Base-by-base conservation (phyloP, 2,329 filamentous ascomycete genomes). In the Calonectria fujianensis region DNA sequence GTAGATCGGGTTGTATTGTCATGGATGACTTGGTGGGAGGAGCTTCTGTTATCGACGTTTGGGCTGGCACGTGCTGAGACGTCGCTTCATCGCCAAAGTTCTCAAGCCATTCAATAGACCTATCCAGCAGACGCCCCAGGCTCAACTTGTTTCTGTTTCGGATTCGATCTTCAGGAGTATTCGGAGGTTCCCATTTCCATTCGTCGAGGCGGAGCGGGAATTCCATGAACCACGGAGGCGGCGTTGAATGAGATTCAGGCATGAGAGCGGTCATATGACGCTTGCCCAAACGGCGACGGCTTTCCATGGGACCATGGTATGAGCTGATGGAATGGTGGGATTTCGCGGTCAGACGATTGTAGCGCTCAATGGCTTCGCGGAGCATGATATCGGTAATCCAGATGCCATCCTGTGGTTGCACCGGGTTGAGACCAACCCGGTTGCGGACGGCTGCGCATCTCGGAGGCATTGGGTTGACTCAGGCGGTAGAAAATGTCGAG, bases 121-220 rank as follows among this genome's bases (percentile, higher is more conserved):
- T 79, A n/a, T 82, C 81, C 27, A 84, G 67, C 1, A 82, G 20
- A 0, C 66, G 73, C 7, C 76, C 76, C 1, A 79, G 66, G 35
- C 70, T 79, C 9, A 80, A 45, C 45, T 75, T 75, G 70, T 81
- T 82, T 32, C 74, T 76, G n/a, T 76, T 78, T 5, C 81, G 81
- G 9, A 80, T 72, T 66, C 82, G 80, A n/a, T 81, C 74, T 66
- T 82, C 78, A 13, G 82, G 76, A 4, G 82, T 73, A 16, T 82
- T 86, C 11, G 90, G 90, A 11, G 90, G 85, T 48, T 87, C 82
- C 90, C 90, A 92, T 61, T 85, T 84, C 89, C 89, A 90, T 69
- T 87, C 82, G 4, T 85, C 86, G 50, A 89, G 80, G 67, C 88
- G 86, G 8, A 86, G 81, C 1, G 87, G 82, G 31, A 86, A 84